A percentile compares a stretch with the other conserved stretches of the same genome.
Conservation (phyloP, 352 stramenopile species). For the Pythium phragmiticola region DNA sequence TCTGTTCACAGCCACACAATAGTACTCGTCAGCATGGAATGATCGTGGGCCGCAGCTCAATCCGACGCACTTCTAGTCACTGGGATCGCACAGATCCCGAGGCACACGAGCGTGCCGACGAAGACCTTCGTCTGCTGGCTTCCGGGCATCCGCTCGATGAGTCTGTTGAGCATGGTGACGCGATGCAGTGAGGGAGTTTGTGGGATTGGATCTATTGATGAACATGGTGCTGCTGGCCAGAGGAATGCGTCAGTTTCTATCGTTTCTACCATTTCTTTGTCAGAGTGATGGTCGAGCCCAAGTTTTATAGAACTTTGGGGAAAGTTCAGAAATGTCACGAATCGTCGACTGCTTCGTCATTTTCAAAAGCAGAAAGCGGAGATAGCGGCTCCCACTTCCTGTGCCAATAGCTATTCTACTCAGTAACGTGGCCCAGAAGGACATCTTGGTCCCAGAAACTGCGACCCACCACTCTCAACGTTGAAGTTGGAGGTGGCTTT, state of each 20-base stretch:
- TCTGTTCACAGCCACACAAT: slow-evolving; percentile 32
- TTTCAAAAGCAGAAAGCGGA: not conserved
- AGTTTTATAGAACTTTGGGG: not conserved
- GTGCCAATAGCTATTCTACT: not conserved
- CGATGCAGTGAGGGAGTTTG: not conserved
- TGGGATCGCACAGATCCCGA: slow-evolving; percentile 73
- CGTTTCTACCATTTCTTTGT: slow-evolving; percentile 11
- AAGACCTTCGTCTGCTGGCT: slow-evolving; percentile 73
- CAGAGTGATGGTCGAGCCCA: not conserved
- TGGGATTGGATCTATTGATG: not conserved
- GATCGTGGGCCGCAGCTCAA: not conserved
- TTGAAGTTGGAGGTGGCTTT: not conserved
- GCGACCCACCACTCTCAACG: not conserved
- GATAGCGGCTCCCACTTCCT: not conserved
- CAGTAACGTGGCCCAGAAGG: too few relatives aligned
- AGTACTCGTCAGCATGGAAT: not conserved
- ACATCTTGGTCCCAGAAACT: too few relatives aligned
- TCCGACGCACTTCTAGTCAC: slow-evolving; percentile 52
- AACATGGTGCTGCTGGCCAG: slow-evolving; percentile 14
- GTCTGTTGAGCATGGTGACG: slow-evolving; percentile 45
- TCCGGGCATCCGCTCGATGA: slow-evolving; percentile 70
- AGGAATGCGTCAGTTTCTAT: slow-evolving; percentile 4
- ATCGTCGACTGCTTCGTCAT: not conserved
- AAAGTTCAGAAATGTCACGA: not conserved
- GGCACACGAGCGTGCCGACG: slow-evolving; percentile 60